Conservation (phyloP, 306 rosid species). For the Mimosa bimucronata region DNA sequence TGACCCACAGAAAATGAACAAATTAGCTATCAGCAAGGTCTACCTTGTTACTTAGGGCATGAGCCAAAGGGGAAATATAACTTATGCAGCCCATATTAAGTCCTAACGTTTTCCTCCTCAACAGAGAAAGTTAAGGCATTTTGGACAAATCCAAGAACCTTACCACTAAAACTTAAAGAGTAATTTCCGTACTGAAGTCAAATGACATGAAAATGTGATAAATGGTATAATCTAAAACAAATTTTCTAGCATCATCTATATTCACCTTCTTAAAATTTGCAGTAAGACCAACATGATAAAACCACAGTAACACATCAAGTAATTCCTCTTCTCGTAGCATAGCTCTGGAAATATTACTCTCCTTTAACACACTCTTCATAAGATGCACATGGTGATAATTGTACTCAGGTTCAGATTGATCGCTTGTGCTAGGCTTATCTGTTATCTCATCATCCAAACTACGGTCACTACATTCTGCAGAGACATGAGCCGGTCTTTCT, state of each 20-base stretch:
- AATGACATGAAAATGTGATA: background rate
- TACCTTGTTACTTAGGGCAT: conserved; percentile 13
- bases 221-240: background rate
- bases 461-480: conserved; percentile 82
- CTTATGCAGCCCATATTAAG: conserved; percentile 10
- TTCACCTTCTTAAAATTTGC: conserved; percentile 93
- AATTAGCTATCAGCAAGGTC: conserved; percentile 14
- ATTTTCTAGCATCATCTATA: conserved; percentile 15
- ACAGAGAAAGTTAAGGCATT: conserved; percentile 5
- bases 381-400: conserved; percentile 59
- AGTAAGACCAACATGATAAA: conserved; percentile 90
- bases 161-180: conserved; percentile 14
- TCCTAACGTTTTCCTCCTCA: conserved; percentile 31
- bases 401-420: conserved; percentile 81
- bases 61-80: background rate
- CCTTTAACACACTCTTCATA: conserved; percentile 66
- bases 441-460: conserved; percentile 80
- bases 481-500: conserved; percentile 84
- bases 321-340: conserved; percentile 86
- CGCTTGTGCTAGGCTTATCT: conserved; percentile 92
- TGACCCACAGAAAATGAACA: conserved; percentile 23
- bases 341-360: conserved; percentile 67
- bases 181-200: background rate
- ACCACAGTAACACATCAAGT: conserved; percentile 77
- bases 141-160: conserved; percentile 27